A percentile compares a stretch with the other conserved stretches of the same genome.
phyloP scores from a whole-genome alignment of 805 yeast species.

The Blastobotrys chiropterorum region DNA sequence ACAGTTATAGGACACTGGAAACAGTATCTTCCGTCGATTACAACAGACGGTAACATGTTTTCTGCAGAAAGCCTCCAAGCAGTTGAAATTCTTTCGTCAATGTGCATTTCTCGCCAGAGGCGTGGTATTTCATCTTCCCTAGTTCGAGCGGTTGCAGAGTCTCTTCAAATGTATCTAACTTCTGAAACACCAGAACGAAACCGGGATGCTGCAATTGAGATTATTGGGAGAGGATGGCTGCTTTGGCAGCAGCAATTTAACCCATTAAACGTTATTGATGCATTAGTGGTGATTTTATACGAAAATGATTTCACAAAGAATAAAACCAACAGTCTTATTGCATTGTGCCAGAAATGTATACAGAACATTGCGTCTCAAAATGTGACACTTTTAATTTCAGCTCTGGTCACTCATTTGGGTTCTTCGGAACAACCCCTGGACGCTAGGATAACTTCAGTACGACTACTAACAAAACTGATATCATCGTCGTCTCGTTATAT shows the following conservation, averaged over 20 bases:
- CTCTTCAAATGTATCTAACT: conserved; percentile 15
- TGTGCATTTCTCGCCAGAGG: conserved; percentile 3
- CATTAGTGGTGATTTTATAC: conserved; percentile 12
- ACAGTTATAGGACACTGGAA: conserved; percentile 8
- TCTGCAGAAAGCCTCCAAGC: conserved; percentile 3
- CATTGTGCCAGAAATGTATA: conserved; percentile 14
- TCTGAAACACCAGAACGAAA: conserved; percentile 10
- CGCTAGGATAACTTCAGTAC: conserved; percentile 16
- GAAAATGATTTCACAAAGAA: conserved; percentile 13
- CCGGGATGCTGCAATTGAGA: conserved; percentile 16
- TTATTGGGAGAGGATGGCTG: conserved; percentile 22
- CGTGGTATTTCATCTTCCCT: not conserved
- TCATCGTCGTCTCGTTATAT: conserved; percentile 1
- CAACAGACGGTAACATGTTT: conserved; percentile 7
- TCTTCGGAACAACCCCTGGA: conserved; percentile 7
- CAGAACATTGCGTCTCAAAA: conserved; percentile 18
- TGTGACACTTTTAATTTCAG: conserved; percentile 17
- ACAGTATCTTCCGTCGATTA: conserved; percentile 5
- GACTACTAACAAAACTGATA: conserved; percentile 16
- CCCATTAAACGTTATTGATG: conserved; percentile 17
- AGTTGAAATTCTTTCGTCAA: conserved; percentile 5
- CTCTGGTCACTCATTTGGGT: conserved; percentile 15
- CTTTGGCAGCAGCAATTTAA: conserved; percentile 21
- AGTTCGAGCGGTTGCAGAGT: conserved; percentile 14
- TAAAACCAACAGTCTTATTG: not conserved